Percentiles rank a stretch among this genome's conserved stretches.
These are phyloP conservation scores for Fagopyrum homotropicum DNA, from an alignment of 148 eudicot species.

Conservation along the genomic window DNA sequence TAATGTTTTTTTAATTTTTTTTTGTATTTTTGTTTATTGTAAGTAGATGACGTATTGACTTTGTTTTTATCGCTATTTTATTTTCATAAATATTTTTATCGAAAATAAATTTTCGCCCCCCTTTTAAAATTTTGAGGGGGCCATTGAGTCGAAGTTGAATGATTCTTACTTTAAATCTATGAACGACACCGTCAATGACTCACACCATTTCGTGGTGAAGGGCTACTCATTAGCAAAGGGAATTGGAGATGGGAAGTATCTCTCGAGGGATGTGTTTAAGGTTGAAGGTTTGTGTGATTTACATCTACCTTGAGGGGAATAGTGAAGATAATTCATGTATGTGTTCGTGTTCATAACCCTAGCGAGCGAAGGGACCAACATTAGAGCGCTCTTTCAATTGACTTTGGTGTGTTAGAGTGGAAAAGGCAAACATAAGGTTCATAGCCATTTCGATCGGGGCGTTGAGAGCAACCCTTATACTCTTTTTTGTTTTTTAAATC, in stretches of 20 bases:
- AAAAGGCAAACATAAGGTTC: slow-evolving; percentile 67
- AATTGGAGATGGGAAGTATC: slow-evolving; percentile 73
- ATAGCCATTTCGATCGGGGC: slow-evolving; percentile 73
- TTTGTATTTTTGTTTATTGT: too few relatives aligned
- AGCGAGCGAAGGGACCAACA: slow-evolving; percentile 86
- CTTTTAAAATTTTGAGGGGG: too few relatives aligned
- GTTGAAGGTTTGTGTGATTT: slow-evolving; percentile 90
- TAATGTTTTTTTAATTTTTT: too few relatives aligned
- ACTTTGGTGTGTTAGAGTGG: slow-evolving; percentile 72
- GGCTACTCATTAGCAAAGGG: slow-evolving; percentile 89
- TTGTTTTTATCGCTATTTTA: too few relatives aligned
- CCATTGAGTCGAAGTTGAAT: too few relatives aligned
- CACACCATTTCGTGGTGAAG: slow-evolving; percentile 67
- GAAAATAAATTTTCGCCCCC: too few relatives aligned
- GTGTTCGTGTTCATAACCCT: slow-evolving; percentile 80
- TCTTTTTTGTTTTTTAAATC: slow-evolving; percentile 11
- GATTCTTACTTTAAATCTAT: slow-evolving; percentile 54
- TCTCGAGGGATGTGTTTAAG: slow-evolving; percentile 59
- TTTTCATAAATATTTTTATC: too few relatives aligned
- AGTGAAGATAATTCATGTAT: slow-evolving; percentile 53
- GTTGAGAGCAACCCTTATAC: slow-evolving; percentile 77
- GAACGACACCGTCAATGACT: slow-evolving; percentile 73
- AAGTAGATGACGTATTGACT: too few relatives aligned
- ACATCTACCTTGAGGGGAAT: slow-evolving; percentile 92
- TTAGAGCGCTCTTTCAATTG: slow-evolving; percentile 83